Conservation (phyloP, 176 grass and related monocot genomes). For the Carex scoparia region DNA sequence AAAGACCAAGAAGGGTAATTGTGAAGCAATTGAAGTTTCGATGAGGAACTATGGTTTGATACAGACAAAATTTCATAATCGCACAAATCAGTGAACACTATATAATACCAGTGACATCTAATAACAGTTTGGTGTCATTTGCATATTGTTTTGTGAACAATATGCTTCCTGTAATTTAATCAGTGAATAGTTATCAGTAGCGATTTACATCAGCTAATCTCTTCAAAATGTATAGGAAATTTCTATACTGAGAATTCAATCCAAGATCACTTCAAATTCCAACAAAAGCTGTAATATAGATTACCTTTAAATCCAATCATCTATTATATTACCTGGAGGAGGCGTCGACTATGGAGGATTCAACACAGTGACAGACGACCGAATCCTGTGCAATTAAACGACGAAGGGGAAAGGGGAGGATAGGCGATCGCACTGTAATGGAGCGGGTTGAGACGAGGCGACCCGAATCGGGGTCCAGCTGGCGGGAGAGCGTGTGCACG, state of each 20-base stretch:
- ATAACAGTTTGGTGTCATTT: neutral
- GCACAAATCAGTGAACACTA: too few species aligned
- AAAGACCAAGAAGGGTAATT: neutral
- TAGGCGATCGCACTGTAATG: slow-evolving; percentile 71
- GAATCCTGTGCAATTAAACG: slow-evolving; percentile 68
- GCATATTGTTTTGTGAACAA: too few species aligned
- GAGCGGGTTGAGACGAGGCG: slow-evolving; percentile 66
- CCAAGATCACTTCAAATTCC: neutral
- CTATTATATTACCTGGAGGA: slow-evolving; percentile 10
- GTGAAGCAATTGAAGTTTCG: neutral
- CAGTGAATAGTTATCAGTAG: neutral
- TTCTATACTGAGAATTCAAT: too few species aligned
- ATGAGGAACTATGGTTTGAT: neutral
- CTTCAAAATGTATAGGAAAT: too few species aligned
- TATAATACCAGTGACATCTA: neutral
- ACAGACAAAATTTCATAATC: too few species aligned
- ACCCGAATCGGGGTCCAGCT: slow-evolving; percentile 41
- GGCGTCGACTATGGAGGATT: slow-evolving; percentile 70
- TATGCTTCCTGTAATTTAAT: neutral
- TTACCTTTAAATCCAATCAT: neutral
- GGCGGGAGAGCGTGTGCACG: slow-evolving; percentile 72
- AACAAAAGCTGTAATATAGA: neutral
- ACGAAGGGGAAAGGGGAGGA: slow-evolving; percentile 76
- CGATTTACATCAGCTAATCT: too few species aligned
- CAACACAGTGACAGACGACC: slow-evolving; percentile 83